phyloP scores from a whole-genome alignment of 306 rosid species.

The Sindora glabra region DNA sequence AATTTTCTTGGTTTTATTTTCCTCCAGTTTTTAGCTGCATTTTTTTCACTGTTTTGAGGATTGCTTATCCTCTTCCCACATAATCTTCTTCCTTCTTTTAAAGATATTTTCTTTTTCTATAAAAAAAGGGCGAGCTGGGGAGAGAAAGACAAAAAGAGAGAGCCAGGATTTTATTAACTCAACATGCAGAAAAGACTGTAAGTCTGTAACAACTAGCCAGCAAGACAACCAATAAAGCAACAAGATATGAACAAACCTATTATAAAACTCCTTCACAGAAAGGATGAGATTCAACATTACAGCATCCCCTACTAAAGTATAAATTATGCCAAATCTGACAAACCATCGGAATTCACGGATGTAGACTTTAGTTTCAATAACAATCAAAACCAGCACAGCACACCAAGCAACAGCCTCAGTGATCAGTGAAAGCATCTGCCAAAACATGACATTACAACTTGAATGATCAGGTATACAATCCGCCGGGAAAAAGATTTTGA shows the following conservation, averaged over 20 bases:
- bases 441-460: conserved; percentile 21
- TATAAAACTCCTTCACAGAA: conserved; percentile 50
- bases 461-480: conserved; percentile 5
- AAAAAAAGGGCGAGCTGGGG: no score
- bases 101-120: no score
- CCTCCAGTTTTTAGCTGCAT: no score
- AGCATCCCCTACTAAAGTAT: conserved; percentile 65
- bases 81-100: no score
- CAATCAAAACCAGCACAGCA: conserved; percentile 70
- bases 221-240: conserved; percentile 7
- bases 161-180: neutral
- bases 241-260: conserved; percentile 44
- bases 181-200: neutral
- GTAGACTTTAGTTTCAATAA: conserved; percentile 70
- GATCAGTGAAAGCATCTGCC: conserved; percentile 57
- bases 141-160: neutral
- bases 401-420: conserved; percentile 72
- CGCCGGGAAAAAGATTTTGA: conserved; percentile 1
- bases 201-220: conserved; percentile 1
- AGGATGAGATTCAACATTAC: conserved; percentile 73
- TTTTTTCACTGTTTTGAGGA: no score
- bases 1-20: no score
- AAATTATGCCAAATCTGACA: conserved; percentile 72
- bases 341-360: conserved; percentile 77
- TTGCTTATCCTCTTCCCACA: no score